A percentile compares a stretch with the other conserved stretches of the same genome.
phyloP scores from a whole-genome alignment of 441 rosid genomes.

The Raphanus hybrid region DNA sequence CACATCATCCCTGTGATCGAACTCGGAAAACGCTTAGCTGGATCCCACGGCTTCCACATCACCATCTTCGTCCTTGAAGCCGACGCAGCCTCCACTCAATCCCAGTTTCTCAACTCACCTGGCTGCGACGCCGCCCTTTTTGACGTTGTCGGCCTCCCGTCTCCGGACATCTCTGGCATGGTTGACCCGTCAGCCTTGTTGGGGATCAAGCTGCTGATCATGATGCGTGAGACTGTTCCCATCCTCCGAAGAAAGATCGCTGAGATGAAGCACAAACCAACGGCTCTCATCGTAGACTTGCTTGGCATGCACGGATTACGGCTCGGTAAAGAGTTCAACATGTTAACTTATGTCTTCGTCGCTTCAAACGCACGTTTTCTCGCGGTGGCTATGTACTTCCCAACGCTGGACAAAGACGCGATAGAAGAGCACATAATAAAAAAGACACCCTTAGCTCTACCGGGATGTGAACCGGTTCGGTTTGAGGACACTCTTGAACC shows the following conservation, averaged over 20 bases:
- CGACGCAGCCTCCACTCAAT: conserved; percentile 39
- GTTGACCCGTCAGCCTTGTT: conserved; percentile 26
- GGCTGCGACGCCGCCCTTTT: conserved; percentile 4
- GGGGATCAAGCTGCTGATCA: conserved; percentile 25
- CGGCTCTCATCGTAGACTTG: conserved; percentile 51
- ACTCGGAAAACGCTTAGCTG: conserved; percentile 49
- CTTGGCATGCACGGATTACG: conserved; percentile 49
- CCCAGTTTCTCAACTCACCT: conserved; percentile 35
- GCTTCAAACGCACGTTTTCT: conserved; percentile 50
- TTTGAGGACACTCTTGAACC: conserved; percentile 34
- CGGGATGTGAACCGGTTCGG: conserved; percentile 45
- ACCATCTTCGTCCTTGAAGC: conserved; percentile 48
- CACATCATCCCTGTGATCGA: conserved; percentile 54
- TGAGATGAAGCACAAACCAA: conserved; percentile 43
- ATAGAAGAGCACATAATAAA: conserved; percentile 38
- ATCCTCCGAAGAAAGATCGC: conserved; percentile 42
- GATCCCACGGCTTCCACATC: conserved; percentile 40
- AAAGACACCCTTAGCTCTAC: conserved; percentile 35
- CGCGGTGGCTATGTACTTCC: conserved; percentile 28
- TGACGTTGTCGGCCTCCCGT: conserved; percentile 44
- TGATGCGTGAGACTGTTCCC: conserved; percentile 48
- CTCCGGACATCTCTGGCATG: conserved; percentile 44
- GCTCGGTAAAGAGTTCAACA: conserved; percentile 49
- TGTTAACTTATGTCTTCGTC: conserved; percentile 47
- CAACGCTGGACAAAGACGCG: conserved; percentile 37